These are phyloP conservation scores for Choiromyces venosus DNA, from an alignment of 495 filamentous ascomycete species.

Conservation along the genomic window DNA sequence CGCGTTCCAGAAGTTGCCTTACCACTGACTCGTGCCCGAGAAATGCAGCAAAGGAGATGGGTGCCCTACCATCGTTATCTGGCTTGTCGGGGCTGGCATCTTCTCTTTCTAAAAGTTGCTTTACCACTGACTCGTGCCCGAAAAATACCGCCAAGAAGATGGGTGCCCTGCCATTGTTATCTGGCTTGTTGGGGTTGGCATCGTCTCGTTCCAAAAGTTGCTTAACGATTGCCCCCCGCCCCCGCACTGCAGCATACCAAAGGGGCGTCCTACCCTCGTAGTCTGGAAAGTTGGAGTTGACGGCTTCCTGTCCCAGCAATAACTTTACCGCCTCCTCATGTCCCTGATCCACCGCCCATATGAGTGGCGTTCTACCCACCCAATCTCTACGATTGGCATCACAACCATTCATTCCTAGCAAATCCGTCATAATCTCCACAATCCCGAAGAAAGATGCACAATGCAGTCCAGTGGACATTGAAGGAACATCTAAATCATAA, in stretches of 20 bases:
- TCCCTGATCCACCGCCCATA: background rate
- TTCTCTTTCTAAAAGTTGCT: constrained; percentile 29
- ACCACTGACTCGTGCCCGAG: constrained; percentile 45
- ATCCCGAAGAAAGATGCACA: background rate
- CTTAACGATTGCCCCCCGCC: constrained; percentile 38
- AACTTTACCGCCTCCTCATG: constrained; percentile 1
- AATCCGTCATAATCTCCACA: background rate
- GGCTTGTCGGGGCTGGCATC: constrained; percentile 21
- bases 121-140: constrained; percentile 36
- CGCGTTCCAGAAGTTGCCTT: constrained; percentile 1
- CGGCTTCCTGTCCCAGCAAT: constrained; percentile 30
- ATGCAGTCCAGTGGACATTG: background rate
- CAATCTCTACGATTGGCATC: background rate
- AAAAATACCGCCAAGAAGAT: constrained; percentile 39
- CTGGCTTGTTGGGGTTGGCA: constrained; percentile 10
- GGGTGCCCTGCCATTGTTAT: constrained; percentile 32
- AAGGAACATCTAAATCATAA: background rate
- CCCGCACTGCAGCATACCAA: constrained; percentile 35
- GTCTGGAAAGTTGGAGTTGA: constrained; percentile 30
- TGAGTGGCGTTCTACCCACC: background rate
- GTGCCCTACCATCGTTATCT: constrained; percentile 39
- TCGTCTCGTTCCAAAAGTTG: constrained; percentile 25
- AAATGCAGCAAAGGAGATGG: constrained; percentile 45
- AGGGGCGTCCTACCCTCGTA: constrained; percentile 31
- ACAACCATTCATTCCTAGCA: background rate